phyloP scores from a whole-genome alignment of 441 rosid species.

The Corymbia calophylla region DNA sequence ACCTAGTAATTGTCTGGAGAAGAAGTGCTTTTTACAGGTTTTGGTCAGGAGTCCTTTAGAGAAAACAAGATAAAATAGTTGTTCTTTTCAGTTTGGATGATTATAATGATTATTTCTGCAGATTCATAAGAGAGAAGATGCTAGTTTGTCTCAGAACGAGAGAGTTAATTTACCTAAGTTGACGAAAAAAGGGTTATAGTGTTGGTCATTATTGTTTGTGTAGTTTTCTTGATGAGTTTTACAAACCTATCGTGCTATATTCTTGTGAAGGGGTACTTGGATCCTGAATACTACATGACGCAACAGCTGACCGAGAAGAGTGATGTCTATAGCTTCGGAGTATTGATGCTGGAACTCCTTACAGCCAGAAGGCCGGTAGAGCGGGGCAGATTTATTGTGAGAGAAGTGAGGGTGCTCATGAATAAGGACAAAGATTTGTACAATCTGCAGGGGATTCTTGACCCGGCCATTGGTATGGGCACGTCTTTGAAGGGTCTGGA shows the following conservation, averaged over 20 bases:
- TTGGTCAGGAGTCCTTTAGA: background rate
- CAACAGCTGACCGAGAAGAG: slow-evolving; percentile 89
- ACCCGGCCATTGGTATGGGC: slow-evolving; percentile 33
- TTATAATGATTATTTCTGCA: background rate
- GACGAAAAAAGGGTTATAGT: background rate
- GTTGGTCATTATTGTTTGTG: background rate
- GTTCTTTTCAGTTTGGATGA: background rate
- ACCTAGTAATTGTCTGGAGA: background rate
- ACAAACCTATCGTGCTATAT: background rate
- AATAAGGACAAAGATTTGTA: slow-evolving; percentile 48
- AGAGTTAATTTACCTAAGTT: background rate
- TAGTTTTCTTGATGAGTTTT: background rate
- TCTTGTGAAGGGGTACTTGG: slow-evolving; percentile 61
- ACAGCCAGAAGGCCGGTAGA: slow-evolving; percentile 64
- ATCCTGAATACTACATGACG: slow-evolving; percentile 92
- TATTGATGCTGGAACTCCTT: slow-evolving; percentile 61
- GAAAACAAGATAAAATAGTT: background rate
- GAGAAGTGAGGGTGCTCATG: slow-evolving; percentile 51
- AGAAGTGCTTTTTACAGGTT: background rate
- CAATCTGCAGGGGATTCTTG: slow-evolving; percentile 53
- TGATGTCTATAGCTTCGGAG: slow-evolving; percentile 86
- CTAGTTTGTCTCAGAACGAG: background rate
- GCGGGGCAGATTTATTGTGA: slow-evolving; percentile 61
- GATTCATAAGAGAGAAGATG: background rate
- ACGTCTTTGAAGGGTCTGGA: slow-evolving; percentile 45